Evolutionary conservation across 2,329 filamentous ascomycete species (phyloP), one percentile per base, ranked within the genome.

Genomic region (Gaeumannomyces tritici): DNA sequence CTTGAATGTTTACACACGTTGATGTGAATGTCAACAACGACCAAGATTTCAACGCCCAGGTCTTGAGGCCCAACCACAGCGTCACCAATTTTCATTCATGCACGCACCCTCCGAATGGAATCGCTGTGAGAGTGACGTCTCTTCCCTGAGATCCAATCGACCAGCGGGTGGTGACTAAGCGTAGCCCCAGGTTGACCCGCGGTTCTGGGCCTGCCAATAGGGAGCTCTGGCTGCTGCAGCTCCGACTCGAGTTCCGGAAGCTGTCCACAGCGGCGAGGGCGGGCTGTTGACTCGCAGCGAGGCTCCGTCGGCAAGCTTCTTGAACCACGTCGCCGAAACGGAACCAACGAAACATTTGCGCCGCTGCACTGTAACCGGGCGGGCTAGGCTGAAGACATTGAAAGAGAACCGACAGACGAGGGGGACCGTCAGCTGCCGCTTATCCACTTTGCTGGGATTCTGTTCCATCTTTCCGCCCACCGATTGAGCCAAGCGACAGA

Each of bases 131-230:
- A 35, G 58, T 54, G 58, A 60, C 58, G 58, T 60, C 58, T 35
- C 21, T 60, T 51, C 12, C 24, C 12, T 29, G 27, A 24, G 28
- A 59, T 13, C 31, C 33, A 60, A 27, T 42, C 15, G 12, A 35
- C 7, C 4, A n/a, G n/a, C n/a, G n/a, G n/a, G 33, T 8, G 31
- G 58, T 60, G 58, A 60, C 58, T 60, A 60, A 60, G 58, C 58
- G 51, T 9, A 21, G 24, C 8, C 28, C n/a, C 27, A 12, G 58
- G 31, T 24, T 60, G 58, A 51, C 21, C 42, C 42, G 42, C 42
- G 42, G 21, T 18, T 9, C 21, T 51, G 42, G 42, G 21, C 8
- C 42, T 51, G 42, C 42, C 42, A 51, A 51, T 51, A 21, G n/a
- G 42, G 12, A 51, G 42, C 42, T 21, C 9, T 9, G 42, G 42